A percentile compares a stretch with the other conserved stretches of the same genome.
Evolutionary conservation across 306 rosid genomes (phyloP).

Genomic region (Cajanus cajan): DNA sequence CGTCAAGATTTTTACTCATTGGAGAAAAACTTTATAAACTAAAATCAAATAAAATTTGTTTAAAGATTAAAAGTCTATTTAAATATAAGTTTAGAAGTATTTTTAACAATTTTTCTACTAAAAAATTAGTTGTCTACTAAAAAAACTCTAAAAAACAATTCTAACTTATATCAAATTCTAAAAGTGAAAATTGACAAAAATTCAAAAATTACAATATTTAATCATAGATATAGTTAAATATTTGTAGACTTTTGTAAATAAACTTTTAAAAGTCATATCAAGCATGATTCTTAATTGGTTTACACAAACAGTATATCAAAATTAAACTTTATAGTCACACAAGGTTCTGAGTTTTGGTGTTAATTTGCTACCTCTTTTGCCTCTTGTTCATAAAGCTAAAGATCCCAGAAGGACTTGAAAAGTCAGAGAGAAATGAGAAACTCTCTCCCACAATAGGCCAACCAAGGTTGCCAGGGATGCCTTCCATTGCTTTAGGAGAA

Average conservation of each 20-base stretch:
- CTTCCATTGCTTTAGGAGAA: conserved; percentile 67
- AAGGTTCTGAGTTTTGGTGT: background rate
- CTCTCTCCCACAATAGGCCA: conserved; percentile 89
- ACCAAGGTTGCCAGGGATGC: conserved; percentile 79
- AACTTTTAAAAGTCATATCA: background rate
- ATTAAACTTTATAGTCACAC: background rate
- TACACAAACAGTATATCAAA: background rate
- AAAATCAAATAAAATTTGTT: too few relatives aligned
- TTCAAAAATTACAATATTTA: too few relatives aligned
- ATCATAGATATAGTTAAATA: too few relatives aligned
- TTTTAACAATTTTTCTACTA: too few relatives aligned
- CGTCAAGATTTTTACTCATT: too few relatives aligned
- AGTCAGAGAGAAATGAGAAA: conserved; percentile 65
- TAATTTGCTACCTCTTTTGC: conserved; percentile 61
- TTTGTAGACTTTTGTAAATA: background rate
- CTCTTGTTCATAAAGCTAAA: conserved; percentile 77
- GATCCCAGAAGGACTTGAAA: conserved; percentile 78
- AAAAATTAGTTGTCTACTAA: too few relatives aligned
- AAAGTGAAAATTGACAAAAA: too few relatives aligned
- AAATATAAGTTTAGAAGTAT: too few relatives aligned
- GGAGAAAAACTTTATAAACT: too few relatives aligned
- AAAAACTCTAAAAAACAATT: too few relatives aligned
- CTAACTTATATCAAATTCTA: too few relatives aligned
- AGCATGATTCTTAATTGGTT: background rate
- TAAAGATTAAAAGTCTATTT: too few relatives aligned